These are phyloP conservation scores for Pythium monospermum DNA, from an alignment of 352 stramenopile species.

Conservation along the genomic window DNA sequence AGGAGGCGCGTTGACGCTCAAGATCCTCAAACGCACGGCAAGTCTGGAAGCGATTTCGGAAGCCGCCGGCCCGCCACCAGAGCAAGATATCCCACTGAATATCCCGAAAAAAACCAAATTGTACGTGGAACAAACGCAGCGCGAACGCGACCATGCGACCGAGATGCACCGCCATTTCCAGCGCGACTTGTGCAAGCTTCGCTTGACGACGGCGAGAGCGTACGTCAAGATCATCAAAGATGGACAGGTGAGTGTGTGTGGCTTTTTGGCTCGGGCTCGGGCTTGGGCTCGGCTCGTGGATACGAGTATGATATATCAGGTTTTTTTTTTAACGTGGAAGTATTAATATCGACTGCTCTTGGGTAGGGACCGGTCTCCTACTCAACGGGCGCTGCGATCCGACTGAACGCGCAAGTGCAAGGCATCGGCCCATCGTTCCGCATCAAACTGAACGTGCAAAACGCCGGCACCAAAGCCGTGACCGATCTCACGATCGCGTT, in stretches of 20 bases:
- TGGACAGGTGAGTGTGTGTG: slow-evolving; percentile 57
- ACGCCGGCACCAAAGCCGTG: slow-evolving; percentile 59
- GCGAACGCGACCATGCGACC: slow-evolving; percentile 82
- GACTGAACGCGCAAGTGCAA: slow-evolving; percentile 79
- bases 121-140: slow-evolving; percentile 91
- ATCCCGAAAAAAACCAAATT: slow-evolving; percentile 94
- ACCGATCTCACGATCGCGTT: slow-evolving; percentile 63
- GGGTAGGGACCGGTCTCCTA: slow-evolving; percentile 60
- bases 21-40: slow-evolving; percentile 87
- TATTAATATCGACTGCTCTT: slow-evolving; percentile 1
- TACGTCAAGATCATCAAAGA: slow-evolving; percentile 91
- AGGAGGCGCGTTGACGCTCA: slow-evolving; percentile 72
- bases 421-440: slow-evolving; percentile 76
- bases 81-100: slow-evolving; percentile 91
- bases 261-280: no score
- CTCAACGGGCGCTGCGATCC: slow-evolving; percentile 64
- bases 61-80: slow-evolving; percentile 64
- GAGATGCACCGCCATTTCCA: slow-evolving; percentile 93
- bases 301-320: no score
- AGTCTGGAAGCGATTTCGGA: slow-evolving; percentile 74
- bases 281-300: no score
- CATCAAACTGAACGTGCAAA: slow-evolving; percentile 82
- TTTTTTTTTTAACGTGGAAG: neutral
- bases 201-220: slow-evolving; percentile 77
- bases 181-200: slow-evolving; percentile 85